Evolutionary conservation across 148 eudicot species (phyloP).

Genomic region (Linanthus parryae): DNA sequence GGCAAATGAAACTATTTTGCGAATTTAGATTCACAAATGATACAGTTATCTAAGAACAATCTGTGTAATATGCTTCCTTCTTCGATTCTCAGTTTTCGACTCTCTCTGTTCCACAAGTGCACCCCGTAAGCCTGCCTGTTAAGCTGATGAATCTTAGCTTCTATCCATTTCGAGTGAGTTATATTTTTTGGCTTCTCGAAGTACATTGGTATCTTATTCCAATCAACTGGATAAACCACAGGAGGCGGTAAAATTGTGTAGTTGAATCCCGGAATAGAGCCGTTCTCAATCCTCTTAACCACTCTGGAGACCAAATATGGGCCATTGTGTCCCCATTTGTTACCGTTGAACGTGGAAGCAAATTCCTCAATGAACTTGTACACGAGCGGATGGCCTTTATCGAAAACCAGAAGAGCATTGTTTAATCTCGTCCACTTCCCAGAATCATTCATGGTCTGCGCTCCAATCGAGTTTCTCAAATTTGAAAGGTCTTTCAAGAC

Average conservation of each 20-base stretch:
- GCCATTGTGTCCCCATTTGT: slow-evolving; percentile 74
- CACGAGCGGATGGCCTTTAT: slow-evolving; percentile 46
- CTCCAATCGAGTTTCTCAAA: slow-evolving; percentile 56
- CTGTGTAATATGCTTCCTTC: slow-evolving; percentile 44
- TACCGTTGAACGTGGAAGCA: slow-evolving; percentile 49
- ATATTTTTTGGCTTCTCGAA: slow-evolving; percentile 23
- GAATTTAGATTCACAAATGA: slow-evolving; percentile 33
- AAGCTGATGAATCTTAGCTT: slow-evolving; percentile 9
- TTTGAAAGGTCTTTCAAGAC: slow-evolving; percentile 38
- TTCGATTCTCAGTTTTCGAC: slow-evolving; percentile 38
- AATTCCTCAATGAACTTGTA: slow-evolving; percentile 64
- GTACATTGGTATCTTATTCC: slow-evolving; percentile 28
- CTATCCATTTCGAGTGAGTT: slow-evolving; percentile 30
- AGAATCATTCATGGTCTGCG: slow-evolving; percentile 34
- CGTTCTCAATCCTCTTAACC: slow-evolving; percentile 20
- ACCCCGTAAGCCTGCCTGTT: slow-evolving; percentile 32
- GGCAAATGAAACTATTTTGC: no score
- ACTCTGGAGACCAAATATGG: slow-evolving; percentile 67
- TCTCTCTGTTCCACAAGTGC: slow-evolving; percentile 76
- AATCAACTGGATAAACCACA: slow-evolving; percentile 62
- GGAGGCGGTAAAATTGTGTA: slow-evolving; percentile 45
- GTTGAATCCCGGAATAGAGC: no score
- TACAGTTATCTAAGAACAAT: slow-evolving; percentile 40
- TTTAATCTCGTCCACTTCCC: slow-evolving; percentile 54
- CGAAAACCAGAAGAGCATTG: slow-evolving; percentile 66